Base-by-base conservation (phyloP, 192 early-diverging fungal genomes). In the Podila horticola region DNA sequence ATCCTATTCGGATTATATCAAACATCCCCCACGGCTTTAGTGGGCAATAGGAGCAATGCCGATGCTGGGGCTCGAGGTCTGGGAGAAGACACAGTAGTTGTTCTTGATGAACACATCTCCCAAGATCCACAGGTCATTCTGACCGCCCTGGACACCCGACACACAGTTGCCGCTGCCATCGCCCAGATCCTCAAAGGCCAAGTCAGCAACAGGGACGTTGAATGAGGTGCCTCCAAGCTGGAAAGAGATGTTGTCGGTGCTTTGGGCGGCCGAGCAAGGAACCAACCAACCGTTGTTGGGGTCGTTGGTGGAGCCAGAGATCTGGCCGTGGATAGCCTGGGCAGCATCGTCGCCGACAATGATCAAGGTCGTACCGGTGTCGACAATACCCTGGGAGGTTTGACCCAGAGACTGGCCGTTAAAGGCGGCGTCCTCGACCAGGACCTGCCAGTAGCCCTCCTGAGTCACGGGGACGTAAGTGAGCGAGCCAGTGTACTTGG, bases 311-410 rank as follows among this genome's bases (percentile, higher is more conserved):
- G 75, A n/a, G 15, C 77, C 77, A 20, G 60, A 13, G 57, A 82
- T 73, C 26, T 68, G 72, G 20, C 1, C 36, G 38, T 90, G 89
- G 75, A 89, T 87, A 60, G 85, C 84, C n/a, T 75, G 66, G 50
- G 89, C 88, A 30, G 85, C 86, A 31, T 83, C 79, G 5, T 86
- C 83, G 59, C 74, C 83, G 69, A 92, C 84, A 19, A 91, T 83
- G 62, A 92, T 82, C 19, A 92, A 72, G 26, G 89, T 92, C 31
- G 90, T 89, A 52, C 91, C 91, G 8, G 91, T 90, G 66, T 92
- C 91, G 30, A 92, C 28, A 58, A 92, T 91, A 45, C 83, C 86
- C 55, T 66, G 77, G 15, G 70, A 70, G 19, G 70, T 66, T 29
- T 74, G 71, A 2, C 83, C 82, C 24, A 86, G 66, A 1, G 75